Percentiles rank a stretch among this genome's conserved stretches.
Conservation (phyloP, 345 rosid species). For the Eucalyptus urophylla region DNA sequence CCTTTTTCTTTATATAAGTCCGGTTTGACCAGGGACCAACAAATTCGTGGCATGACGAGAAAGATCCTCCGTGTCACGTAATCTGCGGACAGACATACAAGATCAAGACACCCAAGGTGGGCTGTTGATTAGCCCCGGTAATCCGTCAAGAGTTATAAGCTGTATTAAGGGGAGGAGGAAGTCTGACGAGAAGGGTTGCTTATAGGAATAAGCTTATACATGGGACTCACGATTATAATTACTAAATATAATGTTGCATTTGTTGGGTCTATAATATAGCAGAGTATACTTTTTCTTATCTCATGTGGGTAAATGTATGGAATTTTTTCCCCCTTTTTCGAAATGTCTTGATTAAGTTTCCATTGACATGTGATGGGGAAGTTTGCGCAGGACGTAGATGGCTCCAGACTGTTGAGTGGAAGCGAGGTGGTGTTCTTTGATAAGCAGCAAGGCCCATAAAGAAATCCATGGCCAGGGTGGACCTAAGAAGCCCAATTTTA, state of each 20-base stretch:
- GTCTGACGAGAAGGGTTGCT: background rate
- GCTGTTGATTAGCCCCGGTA: background rate
- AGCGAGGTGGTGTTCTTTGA: background rate
- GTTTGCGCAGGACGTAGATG: background rate
- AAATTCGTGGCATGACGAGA: background rate
- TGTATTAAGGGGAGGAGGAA: background rate
- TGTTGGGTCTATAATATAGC: background rate
- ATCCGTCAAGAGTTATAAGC: background rate
- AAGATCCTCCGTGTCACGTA: background rate
- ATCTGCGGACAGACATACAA: background rate
- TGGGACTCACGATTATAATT: background rate
- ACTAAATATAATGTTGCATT: background rate
- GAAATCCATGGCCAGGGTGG: background rate
- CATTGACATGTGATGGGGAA: background rate
- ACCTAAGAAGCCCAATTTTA: background rate
- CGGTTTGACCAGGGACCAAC: background rate
- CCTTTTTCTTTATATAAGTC: background rate
- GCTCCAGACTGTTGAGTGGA: background rate
- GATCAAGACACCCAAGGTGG: background rate
- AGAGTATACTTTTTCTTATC: background rate
- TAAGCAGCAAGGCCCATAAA: background rate
- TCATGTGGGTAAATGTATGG: background rate
- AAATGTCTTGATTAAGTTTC: background rate
- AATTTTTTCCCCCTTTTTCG: background rate
- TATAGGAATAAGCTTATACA: background rate